phyloP scores from a whole-genome alignment of 2,329 filamentous ascomycete genomes.

The Trichoderma sp. region DNA sequence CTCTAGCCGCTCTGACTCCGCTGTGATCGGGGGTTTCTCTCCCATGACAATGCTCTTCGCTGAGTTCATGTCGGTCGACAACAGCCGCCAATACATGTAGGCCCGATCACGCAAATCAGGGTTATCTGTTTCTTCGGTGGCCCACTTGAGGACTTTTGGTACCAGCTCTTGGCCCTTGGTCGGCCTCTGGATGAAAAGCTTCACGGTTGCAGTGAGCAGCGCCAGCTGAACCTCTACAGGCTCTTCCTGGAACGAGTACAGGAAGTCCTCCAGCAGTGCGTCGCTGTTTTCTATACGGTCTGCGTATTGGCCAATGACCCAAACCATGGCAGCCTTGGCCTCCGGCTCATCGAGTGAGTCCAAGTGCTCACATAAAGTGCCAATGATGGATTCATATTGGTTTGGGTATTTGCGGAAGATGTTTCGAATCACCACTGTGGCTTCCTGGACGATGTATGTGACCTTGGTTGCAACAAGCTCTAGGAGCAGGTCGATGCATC shows the following conservation, averaged over 20 bases:
- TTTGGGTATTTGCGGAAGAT: slow-evolving; percentile 99
- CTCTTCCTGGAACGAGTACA: slow-evolving; percentile 92
- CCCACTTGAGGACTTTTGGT: slow-evolving; percentile 95
- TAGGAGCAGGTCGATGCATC: slow-evolving; percentile 89
- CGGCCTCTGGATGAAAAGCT: slow-evolving; percentile 94
- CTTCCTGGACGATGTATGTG: slow-evolving; percentile 98
- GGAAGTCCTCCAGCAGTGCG: slow-evolving; percentile 87
- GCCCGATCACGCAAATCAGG: slow-evolving; percentile 93
- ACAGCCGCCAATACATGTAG: slow-evolving; percentile 98
- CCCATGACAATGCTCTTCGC: slow-evolving; percentile 94
- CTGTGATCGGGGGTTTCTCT: slow-evolving; percentile 93
- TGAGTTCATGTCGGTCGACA: slow-evolving; percentile 86
- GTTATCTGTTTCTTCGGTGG: slow-evolving; percentile 98
- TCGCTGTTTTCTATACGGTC: slow-evolving; percentile 97
- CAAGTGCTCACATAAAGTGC: slow-evolving; percentile 91
- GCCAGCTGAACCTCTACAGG: slow-evolving; percentile 94
- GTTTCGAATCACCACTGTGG: slow-evolving; percentile 96
- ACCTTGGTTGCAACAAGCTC: slow-evolving; percentile 97
- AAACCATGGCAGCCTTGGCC: slow-evolving; percentile 97
- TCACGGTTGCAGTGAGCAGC: slow-evolving; percentile 92
- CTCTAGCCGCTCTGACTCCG: slow-evolving; percentile 93
- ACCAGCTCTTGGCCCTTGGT: slow-evolving; percentile 93
- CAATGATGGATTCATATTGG: slow-evolving; percentile 97
- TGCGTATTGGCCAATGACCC: slow-evolving; percentile 98
- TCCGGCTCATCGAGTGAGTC: slow-evolving; percentile 97